A percentile compares a stretch with the other conserved stretches of the same genome.
phyloP scores from a whole-genome alignment of 2,329 filamentous ascomycete species.

The Fonsecaea erecta region DNA sequence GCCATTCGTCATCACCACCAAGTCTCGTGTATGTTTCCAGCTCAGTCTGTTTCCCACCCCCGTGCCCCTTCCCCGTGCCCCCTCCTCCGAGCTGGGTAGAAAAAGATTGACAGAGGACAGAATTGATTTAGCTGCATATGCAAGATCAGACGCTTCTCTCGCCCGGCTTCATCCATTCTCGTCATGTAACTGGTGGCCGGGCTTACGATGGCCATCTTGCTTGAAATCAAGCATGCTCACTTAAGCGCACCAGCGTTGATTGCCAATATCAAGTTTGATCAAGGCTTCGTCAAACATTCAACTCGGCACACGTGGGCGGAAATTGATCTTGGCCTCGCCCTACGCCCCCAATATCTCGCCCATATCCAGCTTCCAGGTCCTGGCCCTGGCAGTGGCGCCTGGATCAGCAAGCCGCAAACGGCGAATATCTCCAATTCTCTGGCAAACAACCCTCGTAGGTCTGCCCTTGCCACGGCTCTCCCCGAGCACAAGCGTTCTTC shows the following conservation, averaged over 20 bases:
- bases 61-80: constrained; percentile 2
- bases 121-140: constrained; percentile 33
- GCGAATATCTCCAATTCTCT: constrained; percentile 11
- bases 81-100: constrained; percentile 14
- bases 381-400: constrained; percentile 15
- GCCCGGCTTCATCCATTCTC: constrained; percentile 14
- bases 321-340: constrained; percentile 17
- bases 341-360: constrained; percentile 6
- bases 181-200: constrained; percentile 27
- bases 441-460: constrained; percentile 8
- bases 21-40: constrained; percentile 25
- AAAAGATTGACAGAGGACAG: neutral
- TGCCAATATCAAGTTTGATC: constrained; percentile 30
- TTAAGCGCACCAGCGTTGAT: constrained; percentile 27
- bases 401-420: constrained; percentile 22
- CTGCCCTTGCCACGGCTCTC: constrained; percentile 27
- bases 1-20: constrained; percentile 10
- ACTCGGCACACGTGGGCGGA: constrained; percentile 12
- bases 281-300: constrained; percentile 27
- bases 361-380: constrained; percentile 10
- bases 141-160: constrained; percentile 27
- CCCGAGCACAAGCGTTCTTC: constrained; percentile 23
- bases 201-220: constrained; percentile 14
- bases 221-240: constrained; percentile 28
- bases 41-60: constrained; percentile 27